Evolutionary conservation across 2,329 filamentous ascomycete genomes (phyloP).

Genomic region (Leptographium flavum): DNA sequence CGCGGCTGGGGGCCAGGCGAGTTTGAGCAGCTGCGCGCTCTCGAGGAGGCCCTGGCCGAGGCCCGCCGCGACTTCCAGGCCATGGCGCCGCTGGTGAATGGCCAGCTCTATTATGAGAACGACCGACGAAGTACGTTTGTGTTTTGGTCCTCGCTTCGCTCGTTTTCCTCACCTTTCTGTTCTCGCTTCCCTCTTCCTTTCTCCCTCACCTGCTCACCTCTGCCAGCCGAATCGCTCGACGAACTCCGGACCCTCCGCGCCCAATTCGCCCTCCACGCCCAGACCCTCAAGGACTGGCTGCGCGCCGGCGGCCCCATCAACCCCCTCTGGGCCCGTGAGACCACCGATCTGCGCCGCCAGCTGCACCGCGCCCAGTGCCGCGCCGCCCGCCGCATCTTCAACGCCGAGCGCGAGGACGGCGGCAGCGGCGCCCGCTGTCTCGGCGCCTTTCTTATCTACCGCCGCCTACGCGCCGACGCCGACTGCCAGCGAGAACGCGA

Average conservation of each 20-base stretch:
- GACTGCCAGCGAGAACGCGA: slow-evolving; percentile 13
- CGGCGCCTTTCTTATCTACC: slow-evolving; percentile 39
- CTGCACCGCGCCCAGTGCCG: slow-evolving; percentile 45
- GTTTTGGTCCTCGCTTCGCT: not conserved
- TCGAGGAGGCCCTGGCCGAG: slow-evolving; percentile 41
- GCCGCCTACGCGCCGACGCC: slow-evolving; percentile 30
- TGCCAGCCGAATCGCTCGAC: slow-evolving; percentile 33
- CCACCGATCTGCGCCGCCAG: slow-evolving; percentile 30
- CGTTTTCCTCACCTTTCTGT: too few relatives aligned
- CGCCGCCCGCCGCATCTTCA: slow-evolving; percentile 40
- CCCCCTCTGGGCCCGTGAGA: slow-evolving; percentile 40
- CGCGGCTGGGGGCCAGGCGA: slow-evolving; percentile 44
- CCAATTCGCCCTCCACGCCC: slow-evolving; percentile 31
- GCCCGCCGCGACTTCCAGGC: slow-evolving; percentile 48
- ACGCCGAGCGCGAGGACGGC: slow-evolving; percentile 28
- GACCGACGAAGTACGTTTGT: slow-evolving; percentile 27
- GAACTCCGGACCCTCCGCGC: slow-evolving; percentile 32
- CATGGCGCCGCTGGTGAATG: slow-evolving; percentile 38
- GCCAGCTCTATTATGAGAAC: slow-evolving; percentile 42
- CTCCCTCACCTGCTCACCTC: slow-evolving; percentile 1
- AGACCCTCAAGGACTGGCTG: slow-evolving; percentile 39
- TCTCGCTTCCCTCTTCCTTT: not conserved
- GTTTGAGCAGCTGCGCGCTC: slow-evolving; percentile 40
- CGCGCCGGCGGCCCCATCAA: slow-evolving; percentile 40
- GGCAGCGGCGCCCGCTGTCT: slow-evolving; percentile 32